A percentile compares a stretch with the other conserved stretches of the same genome.
phyloP scores from a whole-genome alignment of 2,329 filamentous ascomycete species.

The Capronia coronata region DNA sequence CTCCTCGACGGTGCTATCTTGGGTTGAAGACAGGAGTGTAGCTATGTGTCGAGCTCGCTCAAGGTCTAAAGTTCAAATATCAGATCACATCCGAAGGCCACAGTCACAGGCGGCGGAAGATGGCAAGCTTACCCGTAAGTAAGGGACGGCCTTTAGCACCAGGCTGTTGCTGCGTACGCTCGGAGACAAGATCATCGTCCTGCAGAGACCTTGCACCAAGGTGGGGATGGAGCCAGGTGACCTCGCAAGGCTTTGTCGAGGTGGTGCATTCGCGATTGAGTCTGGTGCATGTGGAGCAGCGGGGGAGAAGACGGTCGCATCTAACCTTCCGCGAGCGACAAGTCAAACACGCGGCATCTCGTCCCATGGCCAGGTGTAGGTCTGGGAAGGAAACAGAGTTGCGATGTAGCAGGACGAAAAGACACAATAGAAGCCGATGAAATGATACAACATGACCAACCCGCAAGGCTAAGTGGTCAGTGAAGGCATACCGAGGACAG shows the following conservation, averaged over 20 bases:
- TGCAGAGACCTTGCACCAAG: not conserved
- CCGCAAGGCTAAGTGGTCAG: not conserved
- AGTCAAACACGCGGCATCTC: not conserved
- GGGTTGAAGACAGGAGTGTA: not conserved
- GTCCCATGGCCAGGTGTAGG: not conserved
- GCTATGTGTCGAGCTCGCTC: constrained; percentile 2
- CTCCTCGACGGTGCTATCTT: not conserved
- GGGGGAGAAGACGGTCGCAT: not conserved
- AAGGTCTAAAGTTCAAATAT: not conserved
- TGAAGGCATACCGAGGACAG: too few relatives aligned
- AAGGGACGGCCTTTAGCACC: not conserved
- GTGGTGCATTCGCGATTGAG: not conserved
- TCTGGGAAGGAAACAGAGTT: not conserved
- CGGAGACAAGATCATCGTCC: not conserved
- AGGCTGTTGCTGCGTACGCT: not conserved
- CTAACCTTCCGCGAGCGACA: not conserved
- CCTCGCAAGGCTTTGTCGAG: not conserved
- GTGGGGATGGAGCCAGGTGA: not conserved
- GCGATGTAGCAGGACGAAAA: not conserved
- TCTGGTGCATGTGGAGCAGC: not conserved
- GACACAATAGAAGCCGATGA: not conserved
- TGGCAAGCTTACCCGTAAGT: not conserved
- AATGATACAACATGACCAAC: not conserved
- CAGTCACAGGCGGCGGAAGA: not conserved
- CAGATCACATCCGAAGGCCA: not conserved